These are phyloP conservation scores for Colletotrichum plurivorum DNA, from an alignment of 2,329 filamentous ascomycete genomes.

Conservation along the genomic window DNA sequence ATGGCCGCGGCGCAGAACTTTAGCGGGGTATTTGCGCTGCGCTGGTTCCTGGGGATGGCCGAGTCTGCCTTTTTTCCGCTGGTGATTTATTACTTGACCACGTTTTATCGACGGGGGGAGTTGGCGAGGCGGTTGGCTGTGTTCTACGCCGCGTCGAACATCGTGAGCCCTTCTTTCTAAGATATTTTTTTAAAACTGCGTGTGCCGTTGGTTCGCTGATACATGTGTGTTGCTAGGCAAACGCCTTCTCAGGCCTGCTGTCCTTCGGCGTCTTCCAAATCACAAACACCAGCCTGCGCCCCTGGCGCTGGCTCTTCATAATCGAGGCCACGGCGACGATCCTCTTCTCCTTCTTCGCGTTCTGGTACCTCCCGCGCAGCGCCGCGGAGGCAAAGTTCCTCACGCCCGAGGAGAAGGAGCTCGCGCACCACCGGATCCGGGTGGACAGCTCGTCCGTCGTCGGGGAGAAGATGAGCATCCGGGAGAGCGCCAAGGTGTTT, in stretches of 20 bases:
- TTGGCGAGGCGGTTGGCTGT: conserved; percentile 38
- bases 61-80: conserved; percentile 42
- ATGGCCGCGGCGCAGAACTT: conserved; percentile 44
- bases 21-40: conserved; percentile 39
- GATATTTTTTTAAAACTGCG: too few relatives aligned
- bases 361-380: conserved; percentile 77
- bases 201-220: neutral
- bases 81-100: conserved; percentile 43
- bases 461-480: conserved; percentile 65
- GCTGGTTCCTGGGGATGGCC: conserved; percentile 42
- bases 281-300: conserved; percentile 60
- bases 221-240: conserved; percentile 10
- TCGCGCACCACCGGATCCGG: conserved; percentile 82
- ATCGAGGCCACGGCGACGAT: conserved; percentile 71
- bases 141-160: conserved; percentile 42
- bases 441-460: conserved; percentile 79
- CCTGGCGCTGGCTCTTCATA: conserved; percentile 67
- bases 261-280: conserved; percentile 47
- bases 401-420: conserved; percentile 73
- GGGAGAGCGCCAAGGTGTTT: conserved; percentile 67
- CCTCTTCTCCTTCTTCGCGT: conserved; percentile 74
- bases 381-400: conserved; percentile 77
- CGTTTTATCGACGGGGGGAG: conserved; percentile 41
- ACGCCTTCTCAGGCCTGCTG: conserved; percentile 39
- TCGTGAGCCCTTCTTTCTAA: conserved; percentile 17